Evolutionary conservation across 2,329 filamentous ascomycete species (phyloP).

Genomic region (Cephalotrichum gorgonifer): DNA sequence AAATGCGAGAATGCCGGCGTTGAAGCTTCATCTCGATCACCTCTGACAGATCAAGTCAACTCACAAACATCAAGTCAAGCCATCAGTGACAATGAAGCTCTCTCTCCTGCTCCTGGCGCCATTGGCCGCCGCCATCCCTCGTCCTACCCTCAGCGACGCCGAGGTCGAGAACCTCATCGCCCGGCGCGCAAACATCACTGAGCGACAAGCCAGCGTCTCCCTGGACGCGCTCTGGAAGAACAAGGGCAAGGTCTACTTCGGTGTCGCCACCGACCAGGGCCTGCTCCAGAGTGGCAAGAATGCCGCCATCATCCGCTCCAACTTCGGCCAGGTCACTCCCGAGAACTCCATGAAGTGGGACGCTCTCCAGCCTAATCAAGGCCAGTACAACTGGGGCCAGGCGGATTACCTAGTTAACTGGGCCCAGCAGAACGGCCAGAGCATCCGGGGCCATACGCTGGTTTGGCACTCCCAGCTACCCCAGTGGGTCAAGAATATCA

Average conservation of each 20-base stretch:
- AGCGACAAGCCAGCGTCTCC: conserved; percentile 4
- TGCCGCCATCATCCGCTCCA: conserved; percentile 38
- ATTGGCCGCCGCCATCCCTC: too few species aligned
- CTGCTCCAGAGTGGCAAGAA: conserved; percentile 39
- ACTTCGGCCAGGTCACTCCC: conserved; percentile 55
- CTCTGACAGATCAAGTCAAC: too few species aligned
- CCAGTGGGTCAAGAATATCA: conserved; percentile 47
- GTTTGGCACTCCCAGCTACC: conserved; percentile 54
- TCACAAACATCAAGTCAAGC: too few species aligned
- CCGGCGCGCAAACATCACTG: too few species aligned
- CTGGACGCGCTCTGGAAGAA: conserved; percentile 1
- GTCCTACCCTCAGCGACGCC: too few species aligned
- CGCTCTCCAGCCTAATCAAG: conserved; percentile 34
- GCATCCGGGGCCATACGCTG: conserved; percentile 55
- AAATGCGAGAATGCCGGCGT: too few species aligned
- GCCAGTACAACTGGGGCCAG: conserved; percentile 42
- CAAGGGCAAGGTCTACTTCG: conserved; percentile 54
- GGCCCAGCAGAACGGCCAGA: conserved; percentile 43
- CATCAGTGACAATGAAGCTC: too few species aligned
- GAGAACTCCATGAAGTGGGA: conserved; percentile 69
- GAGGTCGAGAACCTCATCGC: too few species aligned
- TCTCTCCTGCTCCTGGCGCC: too few species aligned
- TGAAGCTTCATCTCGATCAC: too few species aligned
- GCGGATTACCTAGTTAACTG: conserved; percentile 51
- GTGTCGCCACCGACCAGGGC: conserved; percentile 44